phyloP scores from a whole-genome alignment of 2,329 filamentous ascomycete genomes.

The Nannizzia gypsea region DNA sequence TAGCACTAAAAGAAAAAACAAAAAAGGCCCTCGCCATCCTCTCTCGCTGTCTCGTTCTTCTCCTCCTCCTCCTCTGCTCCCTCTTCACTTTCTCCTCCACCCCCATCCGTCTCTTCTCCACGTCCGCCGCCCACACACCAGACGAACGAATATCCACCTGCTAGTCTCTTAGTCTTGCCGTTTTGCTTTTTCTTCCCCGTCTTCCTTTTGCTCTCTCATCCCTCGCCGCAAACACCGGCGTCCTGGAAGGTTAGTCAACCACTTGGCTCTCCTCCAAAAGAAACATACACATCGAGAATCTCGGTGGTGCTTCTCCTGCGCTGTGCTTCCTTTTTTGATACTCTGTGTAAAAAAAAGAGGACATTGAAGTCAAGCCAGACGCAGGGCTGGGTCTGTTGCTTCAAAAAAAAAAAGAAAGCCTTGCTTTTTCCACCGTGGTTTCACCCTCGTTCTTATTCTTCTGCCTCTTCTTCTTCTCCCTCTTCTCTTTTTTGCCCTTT shows the following conservation, averaged over 20 bases:
- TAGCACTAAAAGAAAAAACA: background rate
- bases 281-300: background rate
- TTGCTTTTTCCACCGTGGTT: constrained; percentile 1
- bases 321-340: background rate
- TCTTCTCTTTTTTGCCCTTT: constrained; percentile 1
- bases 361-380: background rate
- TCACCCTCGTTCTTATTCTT: background rate
- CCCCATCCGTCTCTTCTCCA: background rate
- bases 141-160: background rate
- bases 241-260: background rate
- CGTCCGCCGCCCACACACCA: background rate
- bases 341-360: background rate
- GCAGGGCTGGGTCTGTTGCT: background rate
- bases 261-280: background rate
- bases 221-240: background rate
- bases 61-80: background rate
- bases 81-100: background rate
- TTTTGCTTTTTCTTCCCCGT: background rate
- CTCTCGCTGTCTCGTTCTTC: background rate
- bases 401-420: background rate
- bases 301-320: background rate
- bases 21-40: background rate
- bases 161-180: background rate
- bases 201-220: background rate
- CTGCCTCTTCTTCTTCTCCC: background rate